Conservation (phyloP, 208 protist species). For the Acanthamoeba divionensis region DNA sequence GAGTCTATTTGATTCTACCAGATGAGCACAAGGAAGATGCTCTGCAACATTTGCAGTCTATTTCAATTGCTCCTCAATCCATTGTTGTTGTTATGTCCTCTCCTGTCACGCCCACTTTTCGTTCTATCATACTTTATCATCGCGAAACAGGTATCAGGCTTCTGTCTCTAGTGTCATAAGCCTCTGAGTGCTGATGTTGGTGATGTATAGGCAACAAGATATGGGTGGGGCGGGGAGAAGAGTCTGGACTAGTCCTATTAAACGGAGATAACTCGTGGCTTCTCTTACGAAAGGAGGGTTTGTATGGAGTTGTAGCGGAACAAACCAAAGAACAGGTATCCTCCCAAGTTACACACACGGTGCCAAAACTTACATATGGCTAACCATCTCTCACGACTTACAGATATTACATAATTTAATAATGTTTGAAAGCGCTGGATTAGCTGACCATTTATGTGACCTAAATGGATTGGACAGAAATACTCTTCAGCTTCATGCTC, state of each 20-base stretch:
- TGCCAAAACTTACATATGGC: neutral
- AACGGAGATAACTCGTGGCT: slow-evolving; percentile 10
- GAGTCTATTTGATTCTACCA: no score
- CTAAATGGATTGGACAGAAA: slow-evolving; percentile 17
- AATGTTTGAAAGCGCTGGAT: neutral
- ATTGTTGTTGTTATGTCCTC: no score
- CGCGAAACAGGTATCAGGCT: no score
- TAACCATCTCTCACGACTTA: neutral
- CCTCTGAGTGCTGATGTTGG: no score
- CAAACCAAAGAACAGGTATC: neutral
- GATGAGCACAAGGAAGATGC: no score
- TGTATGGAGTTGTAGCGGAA: neutral
- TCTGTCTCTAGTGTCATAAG: no score
- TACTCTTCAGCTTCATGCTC: neutral
- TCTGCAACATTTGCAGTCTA: no score
- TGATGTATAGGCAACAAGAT: neutral
- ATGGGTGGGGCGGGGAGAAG: slow-evolving; percentile 24
- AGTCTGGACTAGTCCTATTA: neutral
- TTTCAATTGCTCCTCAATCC: no score
- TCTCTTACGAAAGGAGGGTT: neutral
- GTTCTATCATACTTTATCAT: no score
- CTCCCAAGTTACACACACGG: neutral
- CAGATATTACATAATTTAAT: neutral
- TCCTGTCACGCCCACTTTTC: no score
- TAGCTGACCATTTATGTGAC: slow-evolving; percentile 12